Percentiles rank a stretch among this genome's conserved stretches.
Conservation (phyloP, 805 yeast genomes). For the Wickerhamomyces pijperi region DNA sequence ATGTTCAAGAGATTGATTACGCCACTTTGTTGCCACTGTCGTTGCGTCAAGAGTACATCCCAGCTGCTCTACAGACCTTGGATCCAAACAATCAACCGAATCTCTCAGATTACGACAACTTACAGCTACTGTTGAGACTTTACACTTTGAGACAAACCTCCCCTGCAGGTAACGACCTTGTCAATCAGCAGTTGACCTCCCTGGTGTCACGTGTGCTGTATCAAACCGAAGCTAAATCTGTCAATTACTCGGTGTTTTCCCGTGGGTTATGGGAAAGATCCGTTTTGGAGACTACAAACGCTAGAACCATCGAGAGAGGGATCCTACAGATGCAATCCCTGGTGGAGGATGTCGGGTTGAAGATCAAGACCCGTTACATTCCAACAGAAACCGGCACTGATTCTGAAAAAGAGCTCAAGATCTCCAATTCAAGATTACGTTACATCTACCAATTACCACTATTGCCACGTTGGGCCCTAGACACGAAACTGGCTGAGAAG, state of each 20-base stretch:
- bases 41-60: slow-evolving; percentile 50
- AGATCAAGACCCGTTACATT: slow-evolving; percentile 44
- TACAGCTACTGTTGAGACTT: slow-evolving; percentile 64
- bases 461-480: slow-evolving; percentile 79
- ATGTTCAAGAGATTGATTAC: slow-evolving; percentile 25
- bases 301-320: slow-evolving; percentile 89
- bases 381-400: slow-evolving; percentile 24
- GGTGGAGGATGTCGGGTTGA: slow-evolving; percentile 77
- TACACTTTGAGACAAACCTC: slow-evolving; percentile 55
- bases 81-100: slow-evolving; percentile 82
- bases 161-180: slow-evolving; percentile 60
- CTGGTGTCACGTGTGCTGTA: slow-evolving; percentile 61
- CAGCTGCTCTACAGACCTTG: slow-evolving; percentile 34
- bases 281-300: slow-evolving; percentile 62
- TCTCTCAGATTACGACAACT: slow-evolving; percentile 54
- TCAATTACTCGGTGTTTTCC: slow-evolving; percentile 71
- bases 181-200: slow-evolving; percentile 76
- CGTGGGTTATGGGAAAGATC: slow-evolving; percentile 89
- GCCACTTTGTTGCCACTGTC: slow-evolving; percentile 53
- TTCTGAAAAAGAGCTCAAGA: slow-evolving; percentile 6
- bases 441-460: slow-evolving; percentile 68
- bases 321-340: slow-evolving; percentile 84
- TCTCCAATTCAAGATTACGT: slow-evolving; percentile 40
- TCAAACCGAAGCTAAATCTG: slow-evolving; percentile 27
- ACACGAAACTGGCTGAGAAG: slow-evolving; percentile 72